Base-by-base conservation (phyloP, 179 eudicot genomes). In the Vitellaria paradoxa region DNA sequence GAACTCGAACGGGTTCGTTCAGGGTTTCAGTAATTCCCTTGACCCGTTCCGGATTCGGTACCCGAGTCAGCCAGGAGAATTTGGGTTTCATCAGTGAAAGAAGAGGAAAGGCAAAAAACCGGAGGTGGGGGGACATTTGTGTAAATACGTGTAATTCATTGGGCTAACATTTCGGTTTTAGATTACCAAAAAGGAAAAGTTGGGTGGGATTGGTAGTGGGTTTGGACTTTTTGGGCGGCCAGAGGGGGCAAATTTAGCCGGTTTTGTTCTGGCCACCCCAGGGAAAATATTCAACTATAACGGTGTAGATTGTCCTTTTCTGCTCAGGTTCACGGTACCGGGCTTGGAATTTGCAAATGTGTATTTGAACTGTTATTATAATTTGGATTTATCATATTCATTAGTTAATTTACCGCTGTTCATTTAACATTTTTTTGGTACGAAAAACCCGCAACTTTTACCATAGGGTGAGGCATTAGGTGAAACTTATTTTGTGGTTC, bases 1-100 rank as follows among this genome's bases (percentile, higher is more conserved):
- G 63, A 80, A 78, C 79, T 42, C 80, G 45, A 85, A 75, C 72
- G 77, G 66, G 59, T 84, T 82, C 13, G 4, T 72, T 7, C 85
- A 74, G 14, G 63, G 79, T 9, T 76, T 75, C 59, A 45, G 73
- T 8, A 73, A 74, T 65, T 40, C 87, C 47, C 3, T 83, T 0
- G 93, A 91, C 85, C 87, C 88, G 57, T 88, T 87, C 57, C 83
- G 84, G 2, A 70, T 85, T 37, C 78, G 90, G 55, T 86, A 88
- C 84, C 78, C 87, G 63, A 76, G 76, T 59, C 87, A 78, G 59
- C 17, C 55, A 6, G 64, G 79, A 5, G 84, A 79, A n/a, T 87
- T 60, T 30, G 91, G 89, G 72, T 85, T 73, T 47, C 72, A 87
- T 26, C 83, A 74, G 21, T 79, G 67, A 80, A 59, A 21, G 9